Conservation (phyloP, 371 early-diverging fungal species). For the Rhizopus delemar region DNA sequence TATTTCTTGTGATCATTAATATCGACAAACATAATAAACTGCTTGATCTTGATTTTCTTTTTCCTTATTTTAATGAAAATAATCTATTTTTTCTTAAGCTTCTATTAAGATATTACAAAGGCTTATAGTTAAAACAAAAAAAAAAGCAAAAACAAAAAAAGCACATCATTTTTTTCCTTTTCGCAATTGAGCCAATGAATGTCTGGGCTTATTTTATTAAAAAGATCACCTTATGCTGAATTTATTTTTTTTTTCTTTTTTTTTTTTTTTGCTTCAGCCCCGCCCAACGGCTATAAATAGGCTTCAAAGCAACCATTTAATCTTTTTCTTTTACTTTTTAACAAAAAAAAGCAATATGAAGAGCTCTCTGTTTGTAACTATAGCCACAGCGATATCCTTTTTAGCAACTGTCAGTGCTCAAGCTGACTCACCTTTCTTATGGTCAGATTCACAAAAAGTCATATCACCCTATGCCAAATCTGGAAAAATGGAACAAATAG, state of each 20-base stretch:
- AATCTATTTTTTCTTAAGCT: too few species aligned
- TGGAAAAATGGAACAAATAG: constrained; percentile 49
- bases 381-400: constrained; percentile 14
- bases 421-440: constrained; percentile 35
- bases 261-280: background rate
- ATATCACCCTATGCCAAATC: constrained; percentile 40
- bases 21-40: too few species aligned
- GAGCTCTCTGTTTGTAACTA: constrained; percentile 15
- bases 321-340: background rate
- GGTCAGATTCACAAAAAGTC: constrained; percentile 35
- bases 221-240: too few species aligned
- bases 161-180: too few species aligned
- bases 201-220: too few species aligned
- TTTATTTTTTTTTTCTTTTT: background rate
- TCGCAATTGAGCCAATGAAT: too few species aligned
- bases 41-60: too few species aligned
- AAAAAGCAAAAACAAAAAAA: too few species aligned
- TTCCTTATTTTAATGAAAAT: too few species aligned
- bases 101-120: too few species aligned
- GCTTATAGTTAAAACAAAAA: too few species aligned
- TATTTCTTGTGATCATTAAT: too few species aligned
- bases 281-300: background rate
- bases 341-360: constrained; percentile 13
- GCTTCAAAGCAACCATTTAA: background rate
- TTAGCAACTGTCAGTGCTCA: constrained; percentile 5